Evolutionary conservation across 2,329 filamentous ascomycete species (phyloP).

Genomic region (Biscogniauxia sp.): DNA sequence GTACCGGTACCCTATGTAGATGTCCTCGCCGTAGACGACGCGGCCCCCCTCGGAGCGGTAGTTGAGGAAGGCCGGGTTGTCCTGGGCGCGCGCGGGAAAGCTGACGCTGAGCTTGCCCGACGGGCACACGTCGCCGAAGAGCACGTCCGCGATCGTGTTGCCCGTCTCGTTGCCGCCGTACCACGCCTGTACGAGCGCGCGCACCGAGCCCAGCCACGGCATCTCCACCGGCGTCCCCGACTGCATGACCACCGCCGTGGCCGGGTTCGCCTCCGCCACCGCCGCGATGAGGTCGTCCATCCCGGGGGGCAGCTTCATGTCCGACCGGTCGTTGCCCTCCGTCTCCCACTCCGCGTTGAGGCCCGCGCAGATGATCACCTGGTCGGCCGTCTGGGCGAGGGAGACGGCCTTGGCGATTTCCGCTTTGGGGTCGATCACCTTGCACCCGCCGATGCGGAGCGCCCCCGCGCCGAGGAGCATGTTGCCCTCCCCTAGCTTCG

Average conservation of each 20-base stretch:
- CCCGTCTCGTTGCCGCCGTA: constrained; percentile 86
- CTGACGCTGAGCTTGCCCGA: constrained; percentile 72
- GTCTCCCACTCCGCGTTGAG: constrained; percentile 81
- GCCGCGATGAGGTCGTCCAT: constrained; percentile 68
- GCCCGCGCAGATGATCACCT: constrained; percentile 75
- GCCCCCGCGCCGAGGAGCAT: constrained; percentile 57
- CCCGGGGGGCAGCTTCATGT: constrained; percentile 72
- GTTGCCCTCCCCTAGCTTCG: constrained; percentile 49
- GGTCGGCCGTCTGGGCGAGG: constrained; percentile 67
- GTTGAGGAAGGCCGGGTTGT: constrained; percentile 76
- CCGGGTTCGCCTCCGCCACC: constrained; percentile 64
- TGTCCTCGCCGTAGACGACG: constrained; percentile 74
- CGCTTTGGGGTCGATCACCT: constrained; percentile 53
- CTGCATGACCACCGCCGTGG: constrained; percentile 72
- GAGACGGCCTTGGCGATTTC: constrained; percentile 66
- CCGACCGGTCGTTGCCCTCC: constrained; percentile 74
- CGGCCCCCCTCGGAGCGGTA: constrained; percentile 68
- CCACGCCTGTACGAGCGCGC: constrained; percentile 72
- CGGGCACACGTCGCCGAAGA: constrained; percentile 73
- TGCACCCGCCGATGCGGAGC: constrained; percentile 60
- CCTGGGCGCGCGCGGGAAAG: constrained; percentile 65
- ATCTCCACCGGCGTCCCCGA: constrained; percentile 73
- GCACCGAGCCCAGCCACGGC: constrained; percentile 61
- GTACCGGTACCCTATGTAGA: constrained; percentile 79
- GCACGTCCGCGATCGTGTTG: constrained; percentile 74